These are phyloP conservation scores for Populus trichocarpa DNA, from an alignment of 441 rosid genomes.

Conservation along the genomic window DNA sequence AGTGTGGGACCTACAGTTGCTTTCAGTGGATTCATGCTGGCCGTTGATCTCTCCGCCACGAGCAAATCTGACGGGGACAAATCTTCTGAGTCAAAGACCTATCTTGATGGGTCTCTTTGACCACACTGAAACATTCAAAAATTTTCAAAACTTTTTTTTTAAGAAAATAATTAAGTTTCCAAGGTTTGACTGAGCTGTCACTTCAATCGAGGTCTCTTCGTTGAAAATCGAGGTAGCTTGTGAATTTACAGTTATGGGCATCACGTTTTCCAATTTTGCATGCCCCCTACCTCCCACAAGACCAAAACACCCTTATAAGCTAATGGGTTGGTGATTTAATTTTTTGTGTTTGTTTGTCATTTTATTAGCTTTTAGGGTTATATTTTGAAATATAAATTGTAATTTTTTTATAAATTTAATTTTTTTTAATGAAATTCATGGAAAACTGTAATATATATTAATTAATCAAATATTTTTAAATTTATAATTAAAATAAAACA, in stretches of 20 bases:
- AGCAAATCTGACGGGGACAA: conserved; percentile 14
- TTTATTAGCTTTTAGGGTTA: too few species aligned
- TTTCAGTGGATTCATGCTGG: not conserved
- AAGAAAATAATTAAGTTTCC: conserved; percentile 23
- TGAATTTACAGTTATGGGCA: conserved; percentile 27
- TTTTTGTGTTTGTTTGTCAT: too few species aligned
- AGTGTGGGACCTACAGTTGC: conserved; percentile 13
- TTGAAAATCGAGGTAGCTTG: conserved; percentile 35
- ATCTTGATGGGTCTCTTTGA: conserved; percentile 36
- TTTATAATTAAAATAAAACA: too few species aligned
- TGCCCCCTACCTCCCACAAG: not conserved
- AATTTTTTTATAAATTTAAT: too few species aligned
- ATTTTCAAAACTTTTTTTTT: not conserved
- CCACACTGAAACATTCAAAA: conserved; percentile 25
- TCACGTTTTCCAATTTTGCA: not conserved
- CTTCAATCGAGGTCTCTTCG: conserved; percentile 48
- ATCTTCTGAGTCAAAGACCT: conserved; percentile 25
- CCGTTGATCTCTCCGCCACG: conserved; percentile 22
- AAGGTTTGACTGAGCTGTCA: conserved; percentile 60
- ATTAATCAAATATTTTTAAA: too few species aligned
- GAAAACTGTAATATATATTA: too few species aligned
- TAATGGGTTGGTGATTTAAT: too few species aligned
- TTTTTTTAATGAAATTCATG: too few species aligned
- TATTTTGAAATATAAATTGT: too few species aligned
- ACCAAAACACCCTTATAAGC: not conserved